Base-by-base conservation (phyloP, 164 flowering plant genomes). In the Umbellularia californica region DNA sequence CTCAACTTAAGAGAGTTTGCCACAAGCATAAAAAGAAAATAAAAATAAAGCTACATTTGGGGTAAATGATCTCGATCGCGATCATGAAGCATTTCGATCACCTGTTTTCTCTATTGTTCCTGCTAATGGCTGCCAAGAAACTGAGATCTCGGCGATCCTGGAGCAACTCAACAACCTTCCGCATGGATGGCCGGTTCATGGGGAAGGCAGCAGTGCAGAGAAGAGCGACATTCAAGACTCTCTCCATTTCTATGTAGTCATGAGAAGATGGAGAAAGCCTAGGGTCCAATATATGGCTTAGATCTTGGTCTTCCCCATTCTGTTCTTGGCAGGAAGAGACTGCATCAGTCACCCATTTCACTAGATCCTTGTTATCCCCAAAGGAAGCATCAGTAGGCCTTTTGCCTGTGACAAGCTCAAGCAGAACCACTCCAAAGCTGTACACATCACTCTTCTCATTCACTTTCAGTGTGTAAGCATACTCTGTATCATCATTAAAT, bases 161-260 rank as follows among this genome's bases (percentile, higher is more conserved):
- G 27, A 92, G 88, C 81, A 91, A 72, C 68, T 90, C 92, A 24
- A 88, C 90, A 0, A 91, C 95, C 75, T 71, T 86, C 76, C 90
- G 81, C 94, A 92, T 91, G 58, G 94, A 84, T 62, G 97, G 95
- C 25, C 95, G 80, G 82, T 80, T 85, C 47, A 75, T 41, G 19
- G 97, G 97, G 22, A 83, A 75, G 2, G 84, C 67, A 0, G 91
- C 81, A 64, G 91, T 91, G 70, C 97, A 91, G 3, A 78, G 84
- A 47, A 89, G 78, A 71, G 91, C 92, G 62, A 90, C 82, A 35
- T 86, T 81, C 80, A 93, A 58, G 28, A 91, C 86, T 75, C 69
- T 87, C 82, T 81, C 83, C 73, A 86, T 84, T 76, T 89, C 88
- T 14, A 86, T 85, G 76, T 82, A 11, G 72, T 83, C 84, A 55